Evolutionary conservation across 2,329 filamentous ascomycete species (phyloP), one percentile per base, ranked within the genome.

Genomic region (Botrytis galanthina): DNA sequence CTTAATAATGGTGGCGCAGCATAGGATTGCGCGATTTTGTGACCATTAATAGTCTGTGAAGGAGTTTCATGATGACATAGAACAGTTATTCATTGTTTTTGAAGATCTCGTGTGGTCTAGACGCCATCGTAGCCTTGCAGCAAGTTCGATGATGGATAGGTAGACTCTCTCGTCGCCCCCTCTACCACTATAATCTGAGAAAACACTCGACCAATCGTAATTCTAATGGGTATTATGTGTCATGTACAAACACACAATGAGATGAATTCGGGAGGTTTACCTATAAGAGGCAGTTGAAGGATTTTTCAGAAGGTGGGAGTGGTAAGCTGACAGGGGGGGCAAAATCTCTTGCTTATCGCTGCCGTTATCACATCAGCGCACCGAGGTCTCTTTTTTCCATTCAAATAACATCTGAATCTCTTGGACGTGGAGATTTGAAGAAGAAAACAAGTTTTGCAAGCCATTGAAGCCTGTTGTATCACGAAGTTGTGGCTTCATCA

Each of bases 1-100:
- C 54, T 67, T 68, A 48, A 42, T 59, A 26, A 68, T 60, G 62
- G 62, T 60, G 71, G 71, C 62, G 39, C 48, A 68, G 71, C 32
- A 42, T 29, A 68, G 51, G 48, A 72, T 57, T 59, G 9, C 46
- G 12, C 42, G 16, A 71, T 71, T 48, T 6, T 32, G 32, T 46
- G 14, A 44, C 42, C 57, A 63, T 51, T 26, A 51, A 62, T 71
- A 71, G 69, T 20, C 44, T 59, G 16, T 44, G 8, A n/a, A 35
- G 67, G 67, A 70, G n/a, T 44, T 51, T 37, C 32, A 29, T 32
- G 9, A 60, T 70, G 35, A 39, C 6, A 39, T 44, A 20, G 7
- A 67, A 39, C 14, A 39, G 14, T 39, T 29, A 16, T 29, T 67
- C 8, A 29, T 39, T 35, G 22, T 37, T 5, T 54, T 37, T 51